phyloP scores from a whole-genome alignment of 2,329 filamentous ascomycete species.

The Fonsecaea pugnacius region DNA sequence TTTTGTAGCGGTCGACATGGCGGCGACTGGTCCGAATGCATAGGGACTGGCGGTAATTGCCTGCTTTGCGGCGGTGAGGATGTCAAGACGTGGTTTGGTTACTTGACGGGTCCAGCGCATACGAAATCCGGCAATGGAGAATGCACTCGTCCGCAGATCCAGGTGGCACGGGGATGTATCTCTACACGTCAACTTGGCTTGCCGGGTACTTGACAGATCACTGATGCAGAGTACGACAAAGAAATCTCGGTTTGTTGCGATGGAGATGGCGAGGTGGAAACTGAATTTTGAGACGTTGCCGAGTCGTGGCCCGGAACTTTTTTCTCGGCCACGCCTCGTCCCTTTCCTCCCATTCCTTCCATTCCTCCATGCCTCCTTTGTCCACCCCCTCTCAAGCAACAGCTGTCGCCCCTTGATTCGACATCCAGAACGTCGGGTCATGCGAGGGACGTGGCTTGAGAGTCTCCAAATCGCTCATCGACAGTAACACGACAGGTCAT shows the following conservation, averaged over 20 bases:
- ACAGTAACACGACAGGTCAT: conserved; percentile 30
- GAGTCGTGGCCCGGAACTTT: conserved; percentile 15
- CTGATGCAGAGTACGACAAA: conserved; percentile 13
- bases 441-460: background rate
- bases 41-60: conserved; percentile 22
- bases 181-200: conserved; percentile 17
- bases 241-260: background rate
- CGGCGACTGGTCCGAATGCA: conserved; percentile 29
- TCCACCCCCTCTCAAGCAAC: background rate
- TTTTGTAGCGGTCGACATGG: conserved; percentile 33
- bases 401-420: conserved; percentile 14
- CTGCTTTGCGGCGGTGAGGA: conserved; percentile 31
- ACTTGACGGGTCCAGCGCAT: conserved; percentile 28
- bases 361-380: background rate
- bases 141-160: conserved; percentile 19
- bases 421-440: conserved; percentile 24
- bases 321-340: conserved; percentile 2
- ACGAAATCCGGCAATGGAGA: conserved; percentile 22
- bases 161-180: conserved; percentile 29
- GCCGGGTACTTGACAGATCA: conserved; percentile 17
- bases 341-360: background rate
- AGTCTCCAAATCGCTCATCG: background rate
- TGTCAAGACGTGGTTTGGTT: conserved; percentile 28
- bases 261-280: conserved; percentile 4
- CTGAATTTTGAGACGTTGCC: background rate